Conservation (phyloP, 1,139 yeast genomes). For the Protomyces arabidopsidicola region DNA sequence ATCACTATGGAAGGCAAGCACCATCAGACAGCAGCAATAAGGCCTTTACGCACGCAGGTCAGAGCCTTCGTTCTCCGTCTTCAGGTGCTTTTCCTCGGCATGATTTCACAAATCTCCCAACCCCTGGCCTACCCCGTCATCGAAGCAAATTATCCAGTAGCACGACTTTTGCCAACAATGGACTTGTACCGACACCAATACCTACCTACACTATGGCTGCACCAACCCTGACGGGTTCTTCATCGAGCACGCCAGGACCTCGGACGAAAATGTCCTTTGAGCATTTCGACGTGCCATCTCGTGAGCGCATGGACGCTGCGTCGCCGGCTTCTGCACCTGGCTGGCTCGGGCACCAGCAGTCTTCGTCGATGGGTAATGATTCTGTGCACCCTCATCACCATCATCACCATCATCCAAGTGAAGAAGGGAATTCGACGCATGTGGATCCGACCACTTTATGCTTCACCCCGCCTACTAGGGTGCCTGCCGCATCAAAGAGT, state of each 20-base stretch:
- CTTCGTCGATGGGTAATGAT: background rate
- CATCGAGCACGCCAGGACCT: background rate
- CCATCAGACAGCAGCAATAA: background rate
- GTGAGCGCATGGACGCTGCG: background rate
- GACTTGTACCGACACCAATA: background rate
- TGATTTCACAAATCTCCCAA: background rate
- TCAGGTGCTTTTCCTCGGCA: background rate
- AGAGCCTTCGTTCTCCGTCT: background rate
- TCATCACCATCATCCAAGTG: background rate
- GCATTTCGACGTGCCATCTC: background rate
- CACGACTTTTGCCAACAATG: background rate
- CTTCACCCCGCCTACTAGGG: background rate
- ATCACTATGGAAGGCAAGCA: background rate
- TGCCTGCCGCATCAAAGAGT: background rate
- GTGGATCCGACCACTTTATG: background rate
- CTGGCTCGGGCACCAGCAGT: background rate
- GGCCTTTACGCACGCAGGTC: background rate
- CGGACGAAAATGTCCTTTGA: background rate
- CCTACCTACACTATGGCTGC: background rate
- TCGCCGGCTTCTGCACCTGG: background rate
- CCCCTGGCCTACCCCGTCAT: background rate
- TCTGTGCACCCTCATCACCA: background rate
- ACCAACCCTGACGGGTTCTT: background rate
- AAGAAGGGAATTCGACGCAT: background rate
- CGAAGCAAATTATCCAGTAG: background rate